Conservation (phyloP, 208 protist genomes). For the Trypanosoma cruzi region DNA sequence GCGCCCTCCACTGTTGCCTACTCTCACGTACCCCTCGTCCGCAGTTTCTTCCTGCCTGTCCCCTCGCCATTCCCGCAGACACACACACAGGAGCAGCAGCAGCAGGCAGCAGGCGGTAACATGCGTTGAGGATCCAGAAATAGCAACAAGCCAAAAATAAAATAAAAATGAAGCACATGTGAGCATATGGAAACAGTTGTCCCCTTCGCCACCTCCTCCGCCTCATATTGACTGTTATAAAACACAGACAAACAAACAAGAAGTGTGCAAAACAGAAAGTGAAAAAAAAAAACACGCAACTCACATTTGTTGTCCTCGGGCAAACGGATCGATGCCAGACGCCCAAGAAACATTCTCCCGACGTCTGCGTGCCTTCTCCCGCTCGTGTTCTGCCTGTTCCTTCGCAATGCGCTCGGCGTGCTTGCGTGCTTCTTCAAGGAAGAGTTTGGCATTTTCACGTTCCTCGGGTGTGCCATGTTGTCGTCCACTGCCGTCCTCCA, state of each 20-base stretch:
- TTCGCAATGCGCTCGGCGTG: slow-evolving; percentile 61
- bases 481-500: slow-evolving; percentile 82
- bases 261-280: neutral
- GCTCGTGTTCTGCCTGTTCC: slow-evolving; percentile 45
- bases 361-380: slow-evolving; percentile 40
- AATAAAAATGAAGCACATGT: neutral
- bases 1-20: neutral
- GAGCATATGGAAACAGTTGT: neutral
- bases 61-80: neutral
- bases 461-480: slow-evolving; percentile 77
- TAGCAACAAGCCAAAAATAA: neutral
- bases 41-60: neutral
- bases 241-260: neutral
- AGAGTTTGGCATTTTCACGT: slow-evolving; percentile 71
- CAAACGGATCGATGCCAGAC: slow-evolving; percentile 34
- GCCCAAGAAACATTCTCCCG: slow-evolving; percentile 71
- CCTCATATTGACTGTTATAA: neutral
- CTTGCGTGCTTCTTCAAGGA: slow-evolving; percentile 67
- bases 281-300: neutral
- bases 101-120: neutral
- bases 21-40: too few species aligned
- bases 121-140: neutral
- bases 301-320: slow-evolving; percentile 6
- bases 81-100: neutral
- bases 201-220: neutral